Percentiles rank a stretch among this genome's conserved stretches.
phyloP scores from a whole-genome alignment of 352 stramenopile genomes.

The Blastocystis hominis region DNA sequence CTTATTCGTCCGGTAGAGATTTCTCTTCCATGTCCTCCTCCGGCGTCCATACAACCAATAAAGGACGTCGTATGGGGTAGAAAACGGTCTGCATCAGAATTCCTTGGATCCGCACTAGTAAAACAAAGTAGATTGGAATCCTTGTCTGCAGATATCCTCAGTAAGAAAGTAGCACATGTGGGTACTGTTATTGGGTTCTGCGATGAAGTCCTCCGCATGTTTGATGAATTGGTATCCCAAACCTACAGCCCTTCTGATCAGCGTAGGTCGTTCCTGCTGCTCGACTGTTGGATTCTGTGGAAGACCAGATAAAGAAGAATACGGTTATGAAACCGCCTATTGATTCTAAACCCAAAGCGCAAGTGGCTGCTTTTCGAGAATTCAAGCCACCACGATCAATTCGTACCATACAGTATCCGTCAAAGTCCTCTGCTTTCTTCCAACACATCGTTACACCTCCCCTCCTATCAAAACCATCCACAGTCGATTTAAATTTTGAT shows the following conservation, averaged over 20 bases:
- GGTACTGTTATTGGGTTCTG: background rate
- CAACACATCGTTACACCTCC: background rate
- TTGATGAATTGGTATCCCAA: background rate
- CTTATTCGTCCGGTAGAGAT: background rate
- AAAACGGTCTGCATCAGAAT: background rate
- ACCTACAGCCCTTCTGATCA: too few relatives aligned
- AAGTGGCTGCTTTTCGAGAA: too few relatives aligned
- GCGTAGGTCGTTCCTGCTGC: background rate
- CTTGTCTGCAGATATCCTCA: too few relatives aligned
- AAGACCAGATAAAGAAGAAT: background rate
- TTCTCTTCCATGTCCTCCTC: background rate
- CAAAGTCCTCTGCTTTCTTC: background rate
- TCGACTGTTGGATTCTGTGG: background rate
- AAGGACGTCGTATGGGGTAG: background rate
- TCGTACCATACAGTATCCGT: background rate
- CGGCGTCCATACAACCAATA: background rate
- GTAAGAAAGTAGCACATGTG: too few relatives aligned
- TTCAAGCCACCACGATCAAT: background rate
- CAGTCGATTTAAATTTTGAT: background rate
- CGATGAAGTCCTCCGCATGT: constrained; percentile 1
- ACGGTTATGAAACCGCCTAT: too few relatives aligned
- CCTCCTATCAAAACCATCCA: background rate
- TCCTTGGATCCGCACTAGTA: background rate
- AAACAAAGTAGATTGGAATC: background rate
- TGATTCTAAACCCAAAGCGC: too few relatives aligned